A percentile compares a stretch with the other conserved stretches of the same genome.
These are phyloP conservation scores for Stachybotrys chartarum DNA, from an alignment of 2,329 filamentous ascomycete species.

Conservation along the genomic window DNA sequence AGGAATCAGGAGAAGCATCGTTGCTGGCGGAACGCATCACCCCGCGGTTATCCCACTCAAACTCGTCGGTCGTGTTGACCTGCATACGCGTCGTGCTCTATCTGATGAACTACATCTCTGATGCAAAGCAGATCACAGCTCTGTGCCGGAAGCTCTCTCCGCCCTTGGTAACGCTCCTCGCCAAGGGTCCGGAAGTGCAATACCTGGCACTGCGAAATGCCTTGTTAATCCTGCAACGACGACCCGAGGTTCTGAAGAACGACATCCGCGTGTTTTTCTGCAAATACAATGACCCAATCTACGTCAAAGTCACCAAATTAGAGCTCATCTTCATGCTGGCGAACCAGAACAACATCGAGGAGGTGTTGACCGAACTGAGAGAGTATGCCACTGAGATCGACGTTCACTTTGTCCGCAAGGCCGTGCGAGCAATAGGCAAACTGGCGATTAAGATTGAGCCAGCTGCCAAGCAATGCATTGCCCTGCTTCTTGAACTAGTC, in stretches of 20 bases:
- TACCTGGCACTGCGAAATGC: constrained; percentile 93
- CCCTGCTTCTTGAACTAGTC: constrained; percentile 84
- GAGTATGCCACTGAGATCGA: constrained; percentile 99
- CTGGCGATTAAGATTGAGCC: constrained; percentile 98
- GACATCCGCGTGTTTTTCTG: constrained; percentile 99
- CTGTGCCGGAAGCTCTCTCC: constrained; percentile 91
- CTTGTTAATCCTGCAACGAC: constrained; percentile 82
- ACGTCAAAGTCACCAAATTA: constrained; percentile 97
- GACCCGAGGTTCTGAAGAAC: constrained; percentile 88
- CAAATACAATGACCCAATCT: constrained; percentile 99
- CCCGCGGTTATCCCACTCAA: constrained; percentile 92
- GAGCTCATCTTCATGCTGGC: constrained; percentile 99
- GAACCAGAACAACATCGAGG: constrained; percentile 88
- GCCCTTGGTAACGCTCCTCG: constrained; percentile 86
- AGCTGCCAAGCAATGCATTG: constrained; percentile 84
- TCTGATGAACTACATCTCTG: constrained; percentile 96
- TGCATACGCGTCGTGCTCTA: constrained; percentile 96
- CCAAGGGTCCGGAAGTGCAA: constrained; percentile 97
- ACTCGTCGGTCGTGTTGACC: constrained; percentile 91
- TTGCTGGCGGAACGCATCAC: constrained; percentile 89
- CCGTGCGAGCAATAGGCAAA: constrained; percentile 94
- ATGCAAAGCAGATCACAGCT: constrained; percentile 78
- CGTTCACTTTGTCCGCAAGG: constrained; percentile 96
- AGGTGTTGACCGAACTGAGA: constrained; percentile 86
- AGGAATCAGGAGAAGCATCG: constrained; percentile 80